Conservation (phyloP, 2,329 filamentous ascomycete species). For the Talaromyces sp. region DNA sequence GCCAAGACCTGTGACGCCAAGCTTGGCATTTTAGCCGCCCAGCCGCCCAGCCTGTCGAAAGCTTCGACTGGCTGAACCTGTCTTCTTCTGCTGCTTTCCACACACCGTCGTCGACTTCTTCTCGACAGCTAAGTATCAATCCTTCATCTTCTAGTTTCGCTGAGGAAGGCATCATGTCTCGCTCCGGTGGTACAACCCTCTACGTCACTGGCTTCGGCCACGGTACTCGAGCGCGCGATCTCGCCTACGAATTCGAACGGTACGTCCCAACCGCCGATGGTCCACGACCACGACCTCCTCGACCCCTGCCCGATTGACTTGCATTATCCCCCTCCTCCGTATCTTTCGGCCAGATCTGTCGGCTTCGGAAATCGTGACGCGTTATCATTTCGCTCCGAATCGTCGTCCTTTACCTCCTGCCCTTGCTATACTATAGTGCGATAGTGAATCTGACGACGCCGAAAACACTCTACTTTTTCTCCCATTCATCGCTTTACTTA, state of each 20-base stretch:
- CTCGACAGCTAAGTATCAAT: conserved; percentile 18
- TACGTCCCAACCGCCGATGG: conserved; percentile 66
- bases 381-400: conserved; percentile 12
- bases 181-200: conserved; percentile 79
- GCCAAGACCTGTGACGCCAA: conserved; percentile 8
- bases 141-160: background rate
- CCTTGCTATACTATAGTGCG: conserved; percentile 11
- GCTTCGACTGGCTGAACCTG: background rate
- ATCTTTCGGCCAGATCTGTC: conserved; percentile 15
- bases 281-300: conserved; percentile 40
- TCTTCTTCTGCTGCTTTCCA: background rate
- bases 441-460: conserved; percentile 18
- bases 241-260: conserved; percentile 99
- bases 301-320: conserved; percentile 33
- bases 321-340: conserved; percentile 34
- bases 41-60: conserved; percentile 2
- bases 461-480: conserved; percentile 17
- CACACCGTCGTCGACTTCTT: conserved; percentile 15
- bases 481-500: conserved; percentile 19
- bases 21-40: background rate
- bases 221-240: conserved; percentile 95
- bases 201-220: conserved; percentile 99
- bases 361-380: conserved; percentile 17
- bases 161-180: conserved; percentile 66
- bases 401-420: conserved; percentile 15